phyloP scores from a whole-genome alignment of 2,329 filamentous ascomycete species.

The Beauveria bassiana region DNA sequence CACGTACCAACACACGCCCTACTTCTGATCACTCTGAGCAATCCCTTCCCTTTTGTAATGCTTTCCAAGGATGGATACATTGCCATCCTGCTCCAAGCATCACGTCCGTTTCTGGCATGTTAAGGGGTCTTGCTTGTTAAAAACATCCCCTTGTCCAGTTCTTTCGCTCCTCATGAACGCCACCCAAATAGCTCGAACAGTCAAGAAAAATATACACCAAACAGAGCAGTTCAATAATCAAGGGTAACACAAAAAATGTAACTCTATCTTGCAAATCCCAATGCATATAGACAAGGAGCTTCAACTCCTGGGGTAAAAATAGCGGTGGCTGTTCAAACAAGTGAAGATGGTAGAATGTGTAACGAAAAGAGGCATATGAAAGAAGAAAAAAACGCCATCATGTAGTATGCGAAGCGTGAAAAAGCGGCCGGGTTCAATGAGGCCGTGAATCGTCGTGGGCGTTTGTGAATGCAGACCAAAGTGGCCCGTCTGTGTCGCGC shows the following conservation, averaged over 20 bases:
- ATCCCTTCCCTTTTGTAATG: neutral
- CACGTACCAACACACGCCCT: neutral
- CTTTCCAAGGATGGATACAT: neutral
- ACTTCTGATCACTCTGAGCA: neutral
- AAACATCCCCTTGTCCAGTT: neutral
- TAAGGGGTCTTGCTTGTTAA: too few relatives aligned
- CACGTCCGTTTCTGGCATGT: neutral
- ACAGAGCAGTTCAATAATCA: neutral
- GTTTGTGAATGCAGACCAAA: neutral
- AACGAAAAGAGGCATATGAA: neutral
- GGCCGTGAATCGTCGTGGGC: neutral
- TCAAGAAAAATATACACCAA: neutral
- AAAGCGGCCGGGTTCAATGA: neutral
- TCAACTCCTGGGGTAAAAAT: neutral
- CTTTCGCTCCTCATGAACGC: neutral
- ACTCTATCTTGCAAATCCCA: constrained; percentile 5
- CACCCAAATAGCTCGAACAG: neutral
- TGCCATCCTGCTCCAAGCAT: neutral
- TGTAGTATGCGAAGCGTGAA: neutral
- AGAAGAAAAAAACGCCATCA: neutral
- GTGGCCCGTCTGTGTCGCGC: neutral
- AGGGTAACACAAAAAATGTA: neutral
- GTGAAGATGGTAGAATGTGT: neutral
- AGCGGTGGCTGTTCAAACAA: neutral
- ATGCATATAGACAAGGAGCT: neutral